A percentile compares a stretch with the other conserved stretches of the same genome.
Conservation (phyloP, 768 basidiomycete genomes). For the Gloeopeniophorella convolvens region DNA sequence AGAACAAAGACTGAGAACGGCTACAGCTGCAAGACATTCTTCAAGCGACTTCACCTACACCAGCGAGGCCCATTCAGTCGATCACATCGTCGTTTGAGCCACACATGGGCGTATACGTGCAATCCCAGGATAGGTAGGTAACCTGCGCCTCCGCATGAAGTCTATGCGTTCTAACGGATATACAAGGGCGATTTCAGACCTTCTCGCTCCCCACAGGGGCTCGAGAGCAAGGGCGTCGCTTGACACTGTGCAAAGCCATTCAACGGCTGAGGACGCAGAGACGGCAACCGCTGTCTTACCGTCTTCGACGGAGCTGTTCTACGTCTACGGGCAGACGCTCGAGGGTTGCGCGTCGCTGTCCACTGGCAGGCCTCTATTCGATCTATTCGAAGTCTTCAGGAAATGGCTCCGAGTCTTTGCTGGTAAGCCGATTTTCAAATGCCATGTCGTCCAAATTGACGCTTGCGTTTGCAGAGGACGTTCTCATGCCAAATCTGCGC, state of each 20-base stretch:
- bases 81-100: constrained; percentile 91
- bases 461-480: constrained; percentile 60
- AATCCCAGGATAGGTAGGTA: constrained; percentile 88
- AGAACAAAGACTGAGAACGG: not conserved
- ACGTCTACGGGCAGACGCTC: constrained; percentile 91
- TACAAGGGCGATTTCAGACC: constrained; percentile 76
- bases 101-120: constrained; percentile 88
- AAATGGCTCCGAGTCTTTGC: constrained; percentile 96
- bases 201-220: constrained; percentile 78
- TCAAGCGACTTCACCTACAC: constrained; percentile 40
- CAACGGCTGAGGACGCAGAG: constrained; percentile 37
- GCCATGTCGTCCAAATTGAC: not conserved
- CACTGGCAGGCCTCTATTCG: constrained; percentile 75
- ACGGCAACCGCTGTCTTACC: constrained; percentile 68
- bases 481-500: constrained; percentile 68
- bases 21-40: constrained; percentile 61
- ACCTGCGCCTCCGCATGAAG: not conserved
- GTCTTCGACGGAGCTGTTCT: constrained; percentile 94
- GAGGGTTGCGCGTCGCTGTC: constrained; percentile 93
- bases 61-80: constrained; percentile 47
- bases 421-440: constrained; percentile 39
- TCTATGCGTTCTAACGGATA: not conserved
- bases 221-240: constrained; percentile 58
- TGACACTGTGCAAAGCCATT: constrained; percentile 41
- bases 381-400: constrained; percentile 73